phyloP scores from a whole-genome alignment of 1,139 yeast genomes.

The Yamadazyma sp. region DNA sequence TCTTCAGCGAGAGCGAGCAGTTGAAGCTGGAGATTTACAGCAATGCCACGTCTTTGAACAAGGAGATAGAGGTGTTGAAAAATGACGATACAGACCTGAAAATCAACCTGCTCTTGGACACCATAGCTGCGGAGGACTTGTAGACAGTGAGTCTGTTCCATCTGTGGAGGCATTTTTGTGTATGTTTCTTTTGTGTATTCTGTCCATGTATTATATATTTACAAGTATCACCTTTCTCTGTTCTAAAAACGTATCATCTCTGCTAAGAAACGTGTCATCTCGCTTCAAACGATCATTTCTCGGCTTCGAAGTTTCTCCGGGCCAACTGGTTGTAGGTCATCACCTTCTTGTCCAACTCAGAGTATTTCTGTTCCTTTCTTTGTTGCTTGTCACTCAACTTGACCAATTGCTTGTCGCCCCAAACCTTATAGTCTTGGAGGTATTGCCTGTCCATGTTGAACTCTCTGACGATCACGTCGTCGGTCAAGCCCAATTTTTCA shows the following conservation, averaged over 20 bases:
- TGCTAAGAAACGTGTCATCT: too few species aligned
- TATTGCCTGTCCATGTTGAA: constrained; percentile 83
- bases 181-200: too few species aligned
- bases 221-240: too few species aligned
- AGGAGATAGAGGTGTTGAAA: constrained; percentile 31
- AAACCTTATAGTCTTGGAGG: constrained; percentile 81
- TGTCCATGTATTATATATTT: constrained; percentile 21
- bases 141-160: too few species aligned
- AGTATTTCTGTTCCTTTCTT: constrained; percentile 33
- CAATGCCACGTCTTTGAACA: constrained; percentile 24
- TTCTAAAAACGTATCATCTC: too few species aligned
- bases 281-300: too few species aligned
- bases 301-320: constrained; percentile 31
- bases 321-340: constrained; percentile 42
- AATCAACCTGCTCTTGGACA: constrained; percentile 26
- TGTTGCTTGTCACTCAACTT: constrained; percentile 44
- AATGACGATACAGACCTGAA: constrained; percentile 21
- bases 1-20: constrained; percentile 23
- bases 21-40: constrained; percentile 23
- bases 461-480: constrained; percentile 73
- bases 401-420: constrained; percentile 60
- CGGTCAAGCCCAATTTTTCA: constrained; percentile 84
- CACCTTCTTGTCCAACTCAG: constrained; percentile 44
- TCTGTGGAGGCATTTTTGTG: too few species aligned
- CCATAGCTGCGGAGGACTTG: constrained; percentile 8